phyloP scores from a whole-genome alignment of 176 grass and related monocot species.

The Aegilops umbellulata region DNA sequence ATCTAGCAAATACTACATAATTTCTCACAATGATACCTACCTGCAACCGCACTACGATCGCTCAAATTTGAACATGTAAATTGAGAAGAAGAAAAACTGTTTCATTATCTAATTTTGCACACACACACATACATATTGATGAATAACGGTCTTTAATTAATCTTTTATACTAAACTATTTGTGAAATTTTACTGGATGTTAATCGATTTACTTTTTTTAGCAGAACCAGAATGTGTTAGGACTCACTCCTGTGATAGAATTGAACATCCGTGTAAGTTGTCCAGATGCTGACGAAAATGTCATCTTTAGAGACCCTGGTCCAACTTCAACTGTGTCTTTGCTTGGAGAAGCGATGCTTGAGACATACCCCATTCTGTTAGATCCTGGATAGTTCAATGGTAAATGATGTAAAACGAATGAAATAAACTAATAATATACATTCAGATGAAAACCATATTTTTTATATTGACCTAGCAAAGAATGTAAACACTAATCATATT shows the following conservation, averaged over 20 bases:
- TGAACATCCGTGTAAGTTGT: constrained; percentile 65
- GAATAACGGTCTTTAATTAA: not conserved
- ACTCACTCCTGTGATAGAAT: constrained; percentile 72
- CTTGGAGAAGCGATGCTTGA: constrained; percentile 39
- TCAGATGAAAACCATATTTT: not conserved
- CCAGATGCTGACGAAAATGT: constrained; percentile 67
- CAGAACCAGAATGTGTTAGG: not conserved
- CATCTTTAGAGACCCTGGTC: constrained; percentile 82
- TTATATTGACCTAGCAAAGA: not conserved
- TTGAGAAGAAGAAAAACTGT: not conserved
- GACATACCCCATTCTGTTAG: constrained; percentile 12
- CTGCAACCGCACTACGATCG: not conserved
- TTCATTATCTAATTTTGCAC: not conserved
- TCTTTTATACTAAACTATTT: not conserved
- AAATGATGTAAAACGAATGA: not conserved
- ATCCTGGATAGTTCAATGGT: constrained; percentile 25
- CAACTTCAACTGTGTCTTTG: constrained; percentile 69
- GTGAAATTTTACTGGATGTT: not conserved
- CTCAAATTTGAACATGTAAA: not conserved
- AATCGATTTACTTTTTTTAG: not conserved
- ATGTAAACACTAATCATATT: constrained; percentile 1
- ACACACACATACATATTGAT: not conserved
- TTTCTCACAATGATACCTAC: not conserved
- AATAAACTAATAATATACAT: not conserved
- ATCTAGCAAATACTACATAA: not conserved